A percentile compares a stretch with the other conserved stretches of the same genome.
Evolutionary conservation across 1,284 basidiomycete species (phyloP).

Genomic region (Puccinia novopanici): DNA sequence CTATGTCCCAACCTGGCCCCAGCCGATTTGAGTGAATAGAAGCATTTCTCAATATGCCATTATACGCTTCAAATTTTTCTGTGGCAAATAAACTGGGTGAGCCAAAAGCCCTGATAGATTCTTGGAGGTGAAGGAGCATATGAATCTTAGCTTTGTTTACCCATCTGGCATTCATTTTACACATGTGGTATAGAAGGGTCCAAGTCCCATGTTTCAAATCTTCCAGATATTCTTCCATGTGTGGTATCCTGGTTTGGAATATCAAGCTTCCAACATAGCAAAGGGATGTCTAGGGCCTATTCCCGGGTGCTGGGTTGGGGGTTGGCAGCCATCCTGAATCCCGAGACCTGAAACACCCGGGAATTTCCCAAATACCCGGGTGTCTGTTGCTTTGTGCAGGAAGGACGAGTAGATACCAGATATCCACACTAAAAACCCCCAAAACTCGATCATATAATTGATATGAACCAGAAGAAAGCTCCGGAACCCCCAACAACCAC

Average conservation of each 20-base stretch:
- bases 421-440: too few species aligned
- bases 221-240: background rate
- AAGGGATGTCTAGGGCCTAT: too few species aligned
- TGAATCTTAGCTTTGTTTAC: background rate
- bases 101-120: background rate
- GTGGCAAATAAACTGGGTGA: background rate
- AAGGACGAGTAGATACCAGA: too few species aligned
- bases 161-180: background rate
- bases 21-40: background rate
- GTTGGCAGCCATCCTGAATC: too few species aligned
- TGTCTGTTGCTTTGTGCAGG: too few species aligned
- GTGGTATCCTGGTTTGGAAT: background rate
- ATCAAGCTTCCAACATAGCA: too few species aligned
- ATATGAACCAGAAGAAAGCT: too few species aligned
- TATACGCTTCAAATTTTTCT: conserved; percentile 6
- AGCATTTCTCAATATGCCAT: background rate
- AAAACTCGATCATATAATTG: too few species aligned
- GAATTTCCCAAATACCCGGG: too few species aligned
- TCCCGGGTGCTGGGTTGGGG: too few species aligned
- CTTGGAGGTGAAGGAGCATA: background rate
- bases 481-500: too few species aligned
- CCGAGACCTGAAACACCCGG: too few species aligned
- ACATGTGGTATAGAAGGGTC: background rate
- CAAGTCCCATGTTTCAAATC: background rate
- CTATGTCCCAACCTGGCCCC: background rate